These are phyloP conservation scores for Canavalia ensiformis DNA, from an alignment of 306 rosid genomes.

Conservation along the genomic window DNA sequence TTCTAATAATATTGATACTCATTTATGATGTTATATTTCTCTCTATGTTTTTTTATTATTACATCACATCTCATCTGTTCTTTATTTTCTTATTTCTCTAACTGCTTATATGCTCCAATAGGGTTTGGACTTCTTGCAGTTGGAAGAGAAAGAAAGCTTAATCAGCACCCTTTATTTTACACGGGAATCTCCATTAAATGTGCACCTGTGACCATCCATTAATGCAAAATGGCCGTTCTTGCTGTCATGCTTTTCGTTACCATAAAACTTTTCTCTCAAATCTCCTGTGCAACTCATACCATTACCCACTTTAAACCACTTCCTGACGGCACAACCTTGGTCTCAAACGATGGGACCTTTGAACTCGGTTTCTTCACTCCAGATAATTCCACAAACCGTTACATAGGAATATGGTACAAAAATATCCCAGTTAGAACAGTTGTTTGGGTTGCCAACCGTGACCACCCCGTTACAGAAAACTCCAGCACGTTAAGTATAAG, in stretches of 20 bases:
- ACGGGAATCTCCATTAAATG: too few species aligned
- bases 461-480: not conserved
- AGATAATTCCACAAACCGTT: conserved; percentile 26
- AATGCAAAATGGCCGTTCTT: not conserved
- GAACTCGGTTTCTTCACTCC: conserved; percentile 45
- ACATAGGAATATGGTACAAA: conserved; percentile 44
- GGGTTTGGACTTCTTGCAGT: too few species aligned
- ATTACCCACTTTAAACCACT: conserved; percentile 16
- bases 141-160: too few species aligned
- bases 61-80: too few species aligned
- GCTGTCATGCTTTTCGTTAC: not conserved
- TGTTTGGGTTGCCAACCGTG: conserved; percentile 38
- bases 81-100: too few species aligned
- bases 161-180: too few species aligned
- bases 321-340: conserved; percentile 16
- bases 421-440: not conserved
- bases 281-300: not conserved
- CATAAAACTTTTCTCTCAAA: not conserved
- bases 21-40: too few species aligned
- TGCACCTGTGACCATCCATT: too few species aligned
- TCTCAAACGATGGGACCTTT: conserved; percentile 31
- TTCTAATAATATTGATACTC: too few species aligned
- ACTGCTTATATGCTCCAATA: too few species aligned
- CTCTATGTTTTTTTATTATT: too few species aligned
- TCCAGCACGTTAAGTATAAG: conserved; percentile 26